Conservation (phyloP, 495 filamentous ascomycete species). For the Aeminium ludgeri region DNA sequence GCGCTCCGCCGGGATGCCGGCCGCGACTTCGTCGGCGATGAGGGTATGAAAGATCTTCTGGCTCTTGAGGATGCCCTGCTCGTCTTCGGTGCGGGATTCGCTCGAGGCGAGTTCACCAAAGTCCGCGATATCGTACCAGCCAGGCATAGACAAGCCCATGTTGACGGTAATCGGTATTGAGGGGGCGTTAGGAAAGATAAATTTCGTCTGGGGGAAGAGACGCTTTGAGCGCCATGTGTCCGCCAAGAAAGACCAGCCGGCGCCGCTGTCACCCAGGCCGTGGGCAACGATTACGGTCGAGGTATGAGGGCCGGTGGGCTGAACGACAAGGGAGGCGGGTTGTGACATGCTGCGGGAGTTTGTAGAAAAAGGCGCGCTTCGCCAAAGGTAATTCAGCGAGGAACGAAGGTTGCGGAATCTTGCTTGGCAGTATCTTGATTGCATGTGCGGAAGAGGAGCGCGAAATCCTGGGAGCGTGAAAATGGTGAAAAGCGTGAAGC, state of each 20-base stretch:
- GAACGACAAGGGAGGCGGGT: slow-evolving; percentile 52
- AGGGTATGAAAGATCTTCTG: slow-evolving; percentile 61
- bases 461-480: too few relatives aligned
- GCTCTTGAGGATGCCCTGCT: slow-evolving; percentile 57
- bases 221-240: slow-evolving; percentile 76
- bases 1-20: slow-evolving; percentile 64
- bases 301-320: slow-evolving; percentile 77
- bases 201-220: slow-evolving; percentile 77
- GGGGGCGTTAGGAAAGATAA: slow-evolving; percentile 90
- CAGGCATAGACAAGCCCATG: slow-evolving; percentile 67
- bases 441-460: too few relatives aligned
- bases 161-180: slow-evolving; percentile 74
- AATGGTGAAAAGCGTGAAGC: too few relatives aligned
- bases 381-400: too few relatives aligned
- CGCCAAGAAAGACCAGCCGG: slow-evolving; percentile 40
- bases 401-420: too few relatives aligned
- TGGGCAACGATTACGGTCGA: slow-evolving; percentile 90
- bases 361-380: too few relatives aligned
- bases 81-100: slow-evolving; percentile 40
- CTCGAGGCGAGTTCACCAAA: slow-evolving; percentile 14
- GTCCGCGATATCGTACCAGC: slow-evolving; percentile 67
- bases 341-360: slow-evolving; percentile 27
- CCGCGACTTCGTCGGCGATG: slow-evolving; percentile 65
- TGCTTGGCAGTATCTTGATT: too few relatives aligned
- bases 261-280: slow-evolving; percentile 60